Evolutionary conservation across 176 grass and related monocot genomes (phyloP).

Genomic region (Poa pratensis): DNA sequence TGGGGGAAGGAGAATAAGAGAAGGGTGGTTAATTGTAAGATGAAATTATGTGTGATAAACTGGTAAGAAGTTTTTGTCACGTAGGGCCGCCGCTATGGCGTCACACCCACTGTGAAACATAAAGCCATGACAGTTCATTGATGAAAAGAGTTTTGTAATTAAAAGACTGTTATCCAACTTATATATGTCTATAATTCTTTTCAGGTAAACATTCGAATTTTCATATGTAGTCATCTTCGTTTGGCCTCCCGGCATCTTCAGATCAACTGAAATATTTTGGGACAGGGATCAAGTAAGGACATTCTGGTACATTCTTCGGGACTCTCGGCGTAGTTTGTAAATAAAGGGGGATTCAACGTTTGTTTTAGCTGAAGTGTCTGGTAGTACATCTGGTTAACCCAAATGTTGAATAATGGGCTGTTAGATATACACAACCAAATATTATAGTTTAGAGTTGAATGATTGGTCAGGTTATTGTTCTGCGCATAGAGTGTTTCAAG

Average conservation of each 20-base stretch:
- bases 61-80: background rate
- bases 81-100: background rate
- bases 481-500: slow-evolving; percentile 3
- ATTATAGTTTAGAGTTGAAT: background rate
- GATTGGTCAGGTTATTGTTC: background rate
- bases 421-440: background rate
- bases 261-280: slow-evolving; percentile 38
- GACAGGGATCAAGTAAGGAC: slow-evolving; percentile 31
- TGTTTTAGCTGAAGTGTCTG: slow-evolving; percentile 18
- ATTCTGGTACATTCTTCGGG: slow-evolving; percentile 32
- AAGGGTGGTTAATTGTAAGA: slow-evolving; percentile 28
- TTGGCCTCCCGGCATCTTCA: slow-evolving; percentile 31
- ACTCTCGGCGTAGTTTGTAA: background rate
- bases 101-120: background rate
- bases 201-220: slow-evolving; percentile 29
- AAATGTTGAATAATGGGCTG: slow-evolving; percentile 9
- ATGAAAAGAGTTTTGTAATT: background rate
- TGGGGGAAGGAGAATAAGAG: background rate
- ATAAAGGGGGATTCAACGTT: slow-evolving; percentile 3
- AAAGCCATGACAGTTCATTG: background rate
- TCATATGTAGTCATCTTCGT: slow-evolving; percentile 32
- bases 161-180: background rate
- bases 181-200: background rate
- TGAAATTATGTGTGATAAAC: slow-evolving; percentile 5
- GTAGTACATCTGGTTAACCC: slow-evolving; percentile 29